Evolutionary conservation across 2,329 filamentous ascomycete species (phyloP), one percentile per base, ranked within the genome.

Genomic region (Epichloe scottii): DNA sequence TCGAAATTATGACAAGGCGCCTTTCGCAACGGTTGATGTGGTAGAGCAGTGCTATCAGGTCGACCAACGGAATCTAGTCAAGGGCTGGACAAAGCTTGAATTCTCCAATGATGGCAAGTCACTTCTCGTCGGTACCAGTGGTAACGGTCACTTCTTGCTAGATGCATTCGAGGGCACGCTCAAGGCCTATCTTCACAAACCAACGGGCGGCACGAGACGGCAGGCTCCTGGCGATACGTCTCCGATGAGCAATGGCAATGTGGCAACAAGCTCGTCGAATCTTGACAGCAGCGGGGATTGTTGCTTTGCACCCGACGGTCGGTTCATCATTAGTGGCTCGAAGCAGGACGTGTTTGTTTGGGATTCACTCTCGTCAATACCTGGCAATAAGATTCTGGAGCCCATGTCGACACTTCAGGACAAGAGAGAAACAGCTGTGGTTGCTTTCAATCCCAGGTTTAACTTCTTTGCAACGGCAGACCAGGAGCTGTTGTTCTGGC

Each of bases 51-150:
- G 72, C 44, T 63, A 70, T 61, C 53, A 69, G 61, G 60, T 73
- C 48, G 71, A 78, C 56, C 67, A 74, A 5, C 77, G 83, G 46
- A 81, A 85, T 48, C 68, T 77, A 1, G 71, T 79, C 54, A 77
- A 76, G 49, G 84, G 84, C 11, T 98, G 93, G 93, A 93, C 87
- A 1, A 89, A 86, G 59, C 76, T 98, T 41, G 89, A 95, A 60
- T 97, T 98, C 64, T 93, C 88, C 52, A 98, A 98, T 61, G 93
- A 98, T 61, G 93, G 93, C 17, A 95, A 95, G 62, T 81, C 81
- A 54, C 69, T 98, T 46, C 76, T 98, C 5, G 67, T 98, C 17
- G 87, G 87, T 14, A 97, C 91, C 2, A 87, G 84, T 46, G 88
- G 87, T 6, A 77, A 77, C 48, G 89, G 89, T 0, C 93, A 98